Evolutionary conservation across 2,329 filamentous ascomycete genomes (phyloP).

Genomic region (Talaromyces sp.): DNA sequence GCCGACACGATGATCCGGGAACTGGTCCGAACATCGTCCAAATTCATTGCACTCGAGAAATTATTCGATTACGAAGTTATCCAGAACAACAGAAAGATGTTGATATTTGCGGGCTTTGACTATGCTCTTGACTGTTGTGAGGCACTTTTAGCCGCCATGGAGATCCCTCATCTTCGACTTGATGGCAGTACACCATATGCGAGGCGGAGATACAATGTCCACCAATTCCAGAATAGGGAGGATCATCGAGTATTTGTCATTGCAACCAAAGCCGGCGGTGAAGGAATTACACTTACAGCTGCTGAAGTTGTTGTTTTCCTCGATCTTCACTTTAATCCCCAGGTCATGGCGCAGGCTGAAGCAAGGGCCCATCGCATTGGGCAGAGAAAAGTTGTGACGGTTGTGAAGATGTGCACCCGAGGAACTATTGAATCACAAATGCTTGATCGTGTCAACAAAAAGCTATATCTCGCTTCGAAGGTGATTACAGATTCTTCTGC

Average conservation of each 20-base stretch:
- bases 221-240: conserved; percentile 50
- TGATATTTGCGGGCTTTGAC: conserved; percentile 57
- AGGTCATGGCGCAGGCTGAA: conserved; percentile 53
- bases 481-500: conserved; percentile 36
- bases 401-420: conserved; percentile 56
- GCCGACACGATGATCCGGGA: conserved; percentile 35
- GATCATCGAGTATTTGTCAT: conserved; percentile 54
- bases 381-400: conserved; percentile 51
- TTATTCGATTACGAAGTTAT: conserved; percentile 27
- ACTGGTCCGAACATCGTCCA: conserved; percentile 37
- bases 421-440: conserved; percentile 59
- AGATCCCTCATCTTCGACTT: conserved; percentile 40
- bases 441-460: conserved; percentile 57
- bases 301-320: conserved; percentile 56
- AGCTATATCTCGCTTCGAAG: conserved; percentile 59
- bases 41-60: conserved; percentile 55
- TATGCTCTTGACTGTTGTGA: conserved; percentile 51
- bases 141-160: conserved; percentile 48
- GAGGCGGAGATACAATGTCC: conserved; percentile 50
- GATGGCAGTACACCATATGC: conserved; percentile 51
- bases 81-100: conserved; percentile 40
- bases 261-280: conserved; percentile 53
- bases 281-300: conserved; percentile 54
- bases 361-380: conserved; percentile 55
- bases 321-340: conserved; percentile 56